Percentiles rank a stretch among this genome's conserved stretches.
Evolutionary conservation across 108 stramenopile species (phyloP).

Genomic region (Licmophora abbreviata): DNA sequence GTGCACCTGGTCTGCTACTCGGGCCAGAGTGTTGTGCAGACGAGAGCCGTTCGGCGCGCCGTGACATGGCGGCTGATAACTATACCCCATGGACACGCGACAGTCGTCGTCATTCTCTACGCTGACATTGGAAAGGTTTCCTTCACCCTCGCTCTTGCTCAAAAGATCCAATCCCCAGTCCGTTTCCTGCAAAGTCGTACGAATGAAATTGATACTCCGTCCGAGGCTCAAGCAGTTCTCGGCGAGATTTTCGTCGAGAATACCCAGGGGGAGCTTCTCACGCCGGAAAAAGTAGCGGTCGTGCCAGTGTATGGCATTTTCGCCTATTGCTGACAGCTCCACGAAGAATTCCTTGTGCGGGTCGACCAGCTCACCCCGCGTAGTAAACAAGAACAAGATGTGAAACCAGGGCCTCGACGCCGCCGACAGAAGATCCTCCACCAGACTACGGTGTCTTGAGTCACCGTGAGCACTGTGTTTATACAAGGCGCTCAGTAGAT

Average conservation of each 20-base stretch:
- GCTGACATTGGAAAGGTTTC: slow-evolving; percentile 9
- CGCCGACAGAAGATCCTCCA: slow-evolving; percentile 55
- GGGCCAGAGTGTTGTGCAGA: slow-evolving; percentile 24
- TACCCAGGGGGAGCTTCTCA: slow-evolving; percentile 66
- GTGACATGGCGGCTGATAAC: slow-evolving; percentile 8
- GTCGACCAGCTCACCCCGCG: slow-evolving; percentile 58
- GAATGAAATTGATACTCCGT: slow-evolving; percentile 94
- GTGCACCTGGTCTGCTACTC: slow-evolving; percentile 50
- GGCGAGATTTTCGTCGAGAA: slow-evolving; percentile 60
- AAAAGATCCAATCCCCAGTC: slow-evolving; percentile 51
- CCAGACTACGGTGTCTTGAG: slow-evolving; percentile 41
- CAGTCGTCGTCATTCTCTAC: slow-evolving; percentile 16
- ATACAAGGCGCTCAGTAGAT: slow-evolving; percentile 66
- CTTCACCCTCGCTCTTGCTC: slow-evolving; percentile 8
- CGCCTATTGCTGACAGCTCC: no score
- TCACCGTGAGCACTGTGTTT: slow-evolving; percentile 79
- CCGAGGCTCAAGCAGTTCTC: slow-evolving; percentile 75
- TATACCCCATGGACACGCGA: slow-evolving; percentile 17
- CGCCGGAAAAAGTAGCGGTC: slow-evolving; percentile 62
- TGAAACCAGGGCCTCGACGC: slow-evolving; percentile 68
- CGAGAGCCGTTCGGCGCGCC: not conserved
- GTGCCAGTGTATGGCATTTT: no score
- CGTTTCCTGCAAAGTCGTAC: slow-evolving; percentile 61
- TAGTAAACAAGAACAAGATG: slow-evolving; percentile 56
- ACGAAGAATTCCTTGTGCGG: slow-evolving; percentile 80